Percentiles rank a stretch among this genome's conserved stretches.
These are phyloP conservation scores for Fusarium virguliforme DNA, from an alignment of 2,329 filamentous ascomycete species.

Conservation along the genomic window DNA sequence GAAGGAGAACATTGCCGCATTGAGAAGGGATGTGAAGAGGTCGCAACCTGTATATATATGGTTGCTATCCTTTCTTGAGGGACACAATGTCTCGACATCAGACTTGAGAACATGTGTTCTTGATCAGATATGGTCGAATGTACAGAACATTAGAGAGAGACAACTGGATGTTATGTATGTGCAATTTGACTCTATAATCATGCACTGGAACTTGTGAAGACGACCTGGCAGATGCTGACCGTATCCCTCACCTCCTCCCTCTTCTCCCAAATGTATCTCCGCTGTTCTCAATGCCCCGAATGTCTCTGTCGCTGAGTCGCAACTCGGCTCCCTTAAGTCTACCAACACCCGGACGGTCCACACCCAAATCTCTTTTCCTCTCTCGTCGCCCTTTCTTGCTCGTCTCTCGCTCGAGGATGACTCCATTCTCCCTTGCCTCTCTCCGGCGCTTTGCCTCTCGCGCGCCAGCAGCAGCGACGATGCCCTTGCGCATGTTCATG, in stretches of 20 bases:
- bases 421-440: slow-evolving; percentile 91
- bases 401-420: slow-evolving; percentile 81
- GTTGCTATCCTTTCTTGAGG: slow-evolving; percentile 40
- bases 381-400: slow-evolving; percentile 59
- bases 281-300: slow-evolving; percentile 77
- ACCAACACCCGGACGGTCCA: slow-evolving; percentile 86
- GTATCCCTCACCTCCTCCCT: slow-evolving; percentile 46
- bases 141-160: slow-evolving; percentile 40
- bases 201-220: neutral
- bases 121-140: slow-evolving; percentile 32
- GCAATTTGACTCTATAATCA: slow-evolving; percentile 12
- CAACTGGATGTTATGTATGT: slow-evolving; percentile 33
- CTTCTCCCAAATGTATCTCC: slow-evolving; percentile 61
- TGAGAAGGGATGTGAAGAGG: slow-evolving; percentile 33
- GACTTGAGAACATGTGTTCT: slow-evolving; percentile 23
- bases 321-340: slow-evolving; percentile 85
- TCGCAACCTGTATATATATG: slow-evolving; percentile 55
- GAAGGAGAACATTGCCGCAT: slow-evolving; percentile 35
- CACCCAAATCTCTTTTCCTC: slow-evolving; percentile 68
- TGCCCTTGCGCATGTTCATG: slow-evolving; percentile 88
- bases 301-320: slow-evolving; percentile 83
- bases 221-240: no score
- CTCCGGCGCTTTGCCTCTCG: slow-evolving; percentile 80
- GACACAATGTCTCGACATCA: slow-evolving; percentile 40
- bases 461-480: slow-evolving; percentile 74